Evolutionary conservation across 805 yeast species (phyloP).

Genomic region (Clavispora vitiphila): DNA sequence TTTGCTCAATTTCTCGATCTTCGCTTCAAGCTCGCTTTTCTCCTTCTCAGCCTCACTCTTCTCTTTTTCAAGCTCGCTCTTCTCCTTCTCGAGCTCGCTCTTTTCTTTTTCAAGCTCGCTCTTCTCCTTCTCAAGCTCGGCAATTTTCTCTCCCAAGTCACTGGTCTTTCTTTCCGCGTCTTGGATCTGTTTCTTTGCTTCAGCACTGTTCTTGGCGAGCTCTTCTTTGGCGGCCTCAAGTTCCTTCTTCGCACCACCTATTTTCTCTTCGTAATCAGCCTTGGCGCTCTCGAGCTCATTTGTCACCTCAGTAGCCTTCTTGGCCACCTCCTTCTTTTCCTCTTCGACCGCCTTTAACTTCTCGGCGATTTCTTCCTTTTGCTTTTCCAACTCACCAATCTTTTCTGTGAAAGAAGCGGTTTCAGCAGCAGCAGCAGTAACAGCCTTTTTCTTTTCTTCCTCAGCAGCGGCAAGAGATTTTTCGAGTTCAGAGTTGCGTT

Average conservation of each 20-base stretch:
- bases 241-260: too few species aligned
- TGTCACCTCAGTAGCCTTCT: too few species aligned
- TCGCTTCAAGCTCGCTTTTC: conserved; percentile 1
- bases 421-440: background rate
- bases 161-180: background rate
- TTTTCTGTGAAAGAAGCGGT: background rate
- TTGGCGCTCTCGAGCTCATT: too few species aligned
- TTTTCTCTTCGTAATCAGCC: too few species aligned
- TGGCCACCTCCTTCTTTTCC: background rate
- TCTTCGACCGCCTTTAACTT: conserved; percentile 1
- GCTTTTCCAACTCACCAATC: background rate
- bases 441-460: background rate
- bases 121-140: conserved; percentile 3
- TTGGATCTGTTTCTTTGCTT: conserved; percentile 3
- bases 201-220: background rate
- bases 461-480: background rate
- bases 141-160: too few species aligned
- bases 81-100: conserved; percentile 3
- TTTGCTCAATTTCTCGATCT: too few species aligned
- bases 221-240: background rate
- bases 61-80: conserved; percentile 7
- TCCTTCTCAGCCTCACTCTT: conserved; percentile 5
- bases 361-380: conserved; percentile 1
- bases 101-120: conserved; percentile 2
- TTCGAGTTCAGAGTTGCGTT: background rate